Evolutionary conservation across 2,329 filamentous ascomycete species (phyloP), one percentile per base, ranked within the genome.

Genomic region (Alternaria atra): DNA sequence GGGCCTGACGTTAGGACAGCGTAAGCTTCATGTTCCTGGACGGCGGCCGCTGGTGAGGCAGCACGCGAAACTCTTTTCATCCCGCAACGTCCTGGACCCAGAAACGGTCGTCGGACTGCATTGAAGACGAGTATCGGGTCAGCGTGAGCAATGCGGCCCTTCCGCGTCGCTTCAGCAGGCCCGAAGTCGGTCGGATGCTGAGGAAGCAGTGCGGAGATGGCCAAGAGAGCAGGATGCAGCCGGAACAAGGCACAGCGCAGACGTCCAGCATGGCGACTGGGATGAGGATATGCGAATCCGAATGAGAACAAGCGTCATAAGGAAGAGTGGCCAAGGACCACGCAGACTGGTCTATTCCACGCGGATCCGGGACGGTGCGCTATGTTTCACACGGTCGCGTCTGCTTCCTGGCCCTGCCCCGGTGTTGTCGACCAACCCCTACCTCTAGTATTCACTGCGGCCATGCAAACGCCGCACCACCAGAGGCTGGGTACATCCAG

Each of bases 351-450:
- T 57, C 64, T 65, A 68, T 63, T 39, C 61, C 37, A 63, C 73
- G 73, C 73, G 72, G 72, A 74, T 65, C 63, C 73, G 73, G 73
- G 70, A 75, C 64, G 70, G 63, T 58, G 71, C 73, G 72, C 73
- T 70, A 73, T 72, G 73, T 75, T 76, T 76, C 73, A 75, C 65
- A 52, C 65, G 66, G 60, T 66, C 65, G 65, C 67, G 51, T 63
- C 54, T 68, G 52, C 58, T 64, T 55, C 50, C 64, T 63, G 44
- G 53, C 25, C 56, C 52, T 61, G 52, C 32, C 46, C 46, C 25
- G 32, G 12, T 35, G 46, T 50, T 50, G 46, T 50, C 46, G 46
- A 50, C 46, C 46, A 35, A 50, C 35, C 25, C 35, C 44, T 52
- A 29, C 35, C 23, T 43, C 35, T 34, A 42, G 29, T 35, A n/a